A percentile compares a stretch with the other conserved stretches of the same genome.
Evolutionary conservation across 192 early-diverging fungal species (phyloP).

Genomic region (Chytriomyces hyalinus): DNA sequence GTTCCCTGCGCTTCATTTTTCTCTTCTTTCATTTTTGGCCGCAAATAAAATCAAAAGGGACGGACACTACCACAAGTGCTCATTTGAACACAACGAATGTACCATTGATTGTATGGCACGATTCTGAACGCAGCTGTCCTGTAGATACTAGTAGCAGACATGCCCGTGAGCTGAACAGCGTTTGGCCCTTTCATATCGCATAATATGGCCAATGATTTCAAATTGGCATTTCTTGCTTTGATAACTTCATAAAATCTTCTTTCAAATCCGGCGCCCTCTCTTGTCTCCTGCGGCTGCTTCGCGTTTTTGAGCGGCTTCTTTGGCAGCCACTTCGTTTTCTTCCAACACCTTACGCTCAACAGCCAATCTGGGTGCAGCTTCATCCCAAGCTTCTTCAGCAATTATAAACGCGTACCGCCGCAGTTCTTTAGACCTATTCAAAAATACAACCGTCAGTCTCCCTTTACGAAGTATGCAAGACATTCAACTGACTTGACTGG

Average conservation of each 20-base stretch:
- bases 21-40: too few species aligned
- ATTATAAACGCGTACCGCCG: conserved; percentile 29
- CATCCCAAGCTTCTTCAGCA: conserved; percentile 28
- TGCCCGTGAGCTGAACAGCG: too few species aligned
- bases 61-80: too few species aligned
- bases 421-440: conserved; percentile 10
- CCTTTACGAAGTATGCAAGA: too few species aligned
- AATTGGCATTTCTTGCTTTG: background rate
- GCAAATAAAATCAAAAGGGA: too few species aligned
- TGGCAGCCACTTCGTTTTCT: conserved; percentile 30
- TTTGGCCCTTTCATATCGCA: too few species aligned
- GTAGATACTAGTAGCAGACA: too few species aligned
- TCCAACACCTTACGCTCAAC: conserved; percentile 19
- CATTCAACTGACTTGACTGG: conserved; percentile 7
- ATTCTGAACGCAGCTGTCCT: too few species aligned
- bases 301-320: conserved; percentile 16
- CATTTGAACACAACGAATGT: too few species aligned
- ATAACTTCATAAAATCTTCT: background rate
- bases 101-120: too few species aligned
- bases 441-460: background rate
- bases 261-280: conserved; percentile 21
- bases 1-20: too few species aligned
- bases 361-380: conserved; percentile 19
- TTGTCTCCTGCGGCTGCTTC: conserved; percentile 18
- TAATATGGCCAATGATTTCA: too few species aligned